Percentiles rank a stretch among this genome's conserved stretches.
Evolutionary conservation across 192 early-diverging fungal species (phyloP).

Genomic region (Entophlyctis helioformis): DNA sequence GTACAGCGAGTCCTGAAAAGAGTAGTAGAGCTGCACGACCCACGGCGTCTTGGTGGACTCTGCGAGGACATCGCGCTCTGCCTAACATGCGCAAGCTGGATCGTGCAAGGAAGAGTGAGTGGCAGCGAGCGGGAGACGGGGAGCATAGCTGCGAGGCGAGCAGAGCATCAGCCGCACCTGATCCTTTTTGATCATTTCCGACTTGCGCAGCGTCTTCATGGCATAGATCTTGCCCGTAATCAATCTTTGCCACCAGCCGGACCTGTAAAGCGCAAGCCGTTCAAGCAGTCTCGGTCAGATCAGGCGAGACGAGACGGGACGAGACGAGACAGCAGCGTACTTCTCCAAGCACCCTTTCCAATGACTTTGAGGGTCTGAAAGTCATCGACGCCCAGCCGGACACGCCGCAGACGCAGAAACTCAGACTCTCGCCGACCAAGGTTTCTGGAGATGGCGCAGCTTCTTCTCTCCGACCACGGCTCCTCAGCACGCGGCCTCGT

Average conservation of each 20-base stretch:
- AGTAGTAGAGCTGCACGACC: conserved; percentile 97
- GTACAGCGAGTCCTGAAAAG: conserved; percentile 89
- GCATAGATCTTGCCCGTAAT: conserved; percentile 98
- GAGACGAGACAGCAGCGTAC: conserved; percentile 15
- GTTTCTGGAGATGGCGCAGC: conserved; percentile 62
- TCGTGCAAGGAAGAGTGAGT: background rate
- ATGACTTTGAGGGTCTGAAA: conserved; percentile 96
- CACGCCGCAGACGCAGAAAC: conserved; percentile 84
- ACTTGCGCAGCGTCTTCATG: conserved; percentile 84
- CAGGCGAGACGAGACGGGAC: background rate
- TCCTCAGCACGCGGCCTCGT: conserved; percentile 66
- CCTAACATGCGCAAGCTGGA: conserved; percentile 91
- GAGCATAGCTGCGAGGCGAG: background rate
- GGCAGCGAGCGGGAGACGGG: background rate
- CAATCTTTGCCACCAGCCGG: conserved; percentile 85
- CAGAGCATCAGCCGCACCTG: conserved; percentile 46
- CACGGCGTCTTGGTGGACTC: conserved; percentile 83
- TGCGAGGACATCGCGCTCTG: conserved; percentile 95
- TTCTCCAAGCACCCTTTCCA: conserved; percentile 98
- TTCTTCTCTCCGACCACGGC: conserved; percentile 74
- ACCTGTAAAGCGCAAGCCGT: too few species aligned
- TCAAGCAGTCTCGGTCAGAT: too few species aligned
- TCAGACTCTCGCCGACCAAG: conserved; percentile 85
- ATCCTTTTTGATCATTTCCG: conserved; percentile 97
- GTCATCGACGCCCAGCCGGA: conserved; percentile 74